These are phyloP conservation scores for Evansstolkia leycettana DNA, from an alignment of 495 filamentous ascomycete species.

Conservation along the genomic window DNA sequence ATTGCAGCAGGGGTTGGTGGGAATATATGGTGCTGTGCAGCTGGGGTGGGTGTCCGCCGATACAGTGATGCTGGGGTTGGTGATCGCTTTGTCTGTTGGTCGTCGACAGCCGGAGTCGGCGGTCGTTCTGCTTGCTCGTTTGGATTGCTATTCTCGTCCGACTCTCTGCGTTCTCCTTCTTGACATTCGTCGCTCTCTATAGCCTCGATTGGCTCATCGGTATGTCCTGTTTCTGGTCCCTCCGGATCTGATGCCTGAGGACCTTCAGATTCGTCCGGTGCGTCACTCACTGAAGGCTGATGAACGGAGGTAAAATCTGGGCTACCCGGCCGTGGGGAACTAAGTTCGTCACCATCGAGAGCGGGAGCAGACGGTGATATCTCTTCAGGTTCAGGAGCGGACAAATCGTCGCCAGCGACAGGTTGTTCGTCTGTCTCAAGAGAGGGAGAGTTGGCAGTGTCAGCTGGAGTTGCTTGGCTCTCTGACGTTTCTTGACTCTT, in stretches of 20 bases:
- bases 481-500: constrained; percentile 22
- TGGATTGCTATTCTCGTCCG: neutral
- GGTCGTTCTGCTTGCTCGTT: neutral
- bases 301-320: constrained; percentile 9
- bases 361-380: constrained; percentile 6
- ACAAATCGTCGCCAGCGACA: constrained; percentile 1
- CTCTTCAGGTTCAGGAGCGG: constrained; percentile 10
- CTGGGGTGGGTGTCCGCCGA: neutral
- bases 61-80: neutral
- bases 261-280: constrained; percentile 6
- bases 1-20: constrained; percentile 15
- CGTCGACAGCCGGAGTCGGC: too few relatives aligned
- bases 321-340: constrained; percentile 6
- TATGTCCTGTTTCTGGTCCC: constrained; percentile 6
- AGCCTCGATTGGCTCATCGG: constrained; percentile 3
- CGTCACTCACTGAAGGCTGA: constrained; percentile 12
- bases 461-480: constrained; percentile 16
- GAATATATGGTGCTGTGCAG: constrained; percentile 3
- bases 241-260: constrained; percentile 6
- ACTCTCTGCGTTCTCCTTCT: neutral
- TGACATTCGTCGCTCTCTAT: neutral
- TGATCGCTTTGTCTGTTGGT: neutral
- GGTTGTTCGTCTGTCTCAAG: constrained; percentile 5
- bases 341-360: constrained; percentile 8
- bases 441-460: constrained; percentile 9